These are phyloP conservation scores for Exophiala dermatitidis DNA, from an alignment of 2,329 filamentous ascomycete species.

Conservation along the genomic window DNA sequence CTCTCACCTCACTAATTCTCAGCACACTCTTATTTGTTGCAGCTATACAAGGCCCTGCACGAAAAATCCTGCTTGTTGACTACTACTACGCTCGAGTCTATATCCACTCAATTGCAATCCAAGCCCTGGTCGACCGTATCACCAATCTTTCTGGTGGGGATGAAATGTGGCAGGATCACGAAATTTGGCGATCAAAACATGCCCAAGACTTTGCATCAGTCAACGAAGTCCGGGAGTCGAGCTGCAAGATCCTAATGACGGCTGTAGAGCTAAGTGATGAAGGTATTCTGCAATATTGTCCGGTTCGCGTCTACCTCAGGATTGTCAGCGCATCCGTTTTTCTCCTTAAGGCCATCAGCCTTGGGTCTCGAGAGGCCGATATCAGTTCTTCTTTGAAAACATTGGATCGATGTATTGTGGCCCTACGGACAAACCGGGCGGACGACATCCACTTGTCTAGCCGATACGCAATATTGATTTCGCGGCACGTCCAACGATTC, in stretches of 20 bases:
- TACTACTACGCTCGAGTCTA: constrained; percentile 44
- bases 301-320: constrained; percentile 48
- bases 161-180: background rate
- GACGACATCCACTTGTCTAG: constrained; percentile 49
- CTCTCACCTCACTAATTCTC: constrained; percentile 24
- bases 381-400: constrained; percentile 44
- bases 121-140: constrained; percentile 51
- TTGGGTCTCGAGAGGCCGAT: constrained; percentile 45
- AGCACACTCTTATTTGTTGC: background rate
- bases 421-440: constrained; percentile 42
- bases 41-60: constrained; percentile 28
- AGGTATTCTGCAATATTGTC: constrained; percentile 44
- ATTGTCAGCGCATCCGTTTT: constrained; percentile 52
- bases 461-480: constrained; percentile 45
- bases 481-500: constrained; percentile 40
- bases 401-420: constrained; percentile 43
- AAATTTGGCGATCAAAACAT: background rate
- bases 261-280: constrained; percentile 46
- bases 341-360: constrained; percentile 45
- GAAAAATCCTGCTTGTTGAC: constrained; percentile 47
- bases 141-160: constrained; percentile 5
- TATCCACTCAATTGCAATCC: constrained; percentile 45
- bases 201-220: background rate
- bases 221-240: background rate
- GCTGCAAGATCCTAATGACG: constrained; percentile 27